Evolutionary conservation across 1,284 basidiomycete genomes (phyloP).

Genomic region (Ustilago cynodontis): DNA sequence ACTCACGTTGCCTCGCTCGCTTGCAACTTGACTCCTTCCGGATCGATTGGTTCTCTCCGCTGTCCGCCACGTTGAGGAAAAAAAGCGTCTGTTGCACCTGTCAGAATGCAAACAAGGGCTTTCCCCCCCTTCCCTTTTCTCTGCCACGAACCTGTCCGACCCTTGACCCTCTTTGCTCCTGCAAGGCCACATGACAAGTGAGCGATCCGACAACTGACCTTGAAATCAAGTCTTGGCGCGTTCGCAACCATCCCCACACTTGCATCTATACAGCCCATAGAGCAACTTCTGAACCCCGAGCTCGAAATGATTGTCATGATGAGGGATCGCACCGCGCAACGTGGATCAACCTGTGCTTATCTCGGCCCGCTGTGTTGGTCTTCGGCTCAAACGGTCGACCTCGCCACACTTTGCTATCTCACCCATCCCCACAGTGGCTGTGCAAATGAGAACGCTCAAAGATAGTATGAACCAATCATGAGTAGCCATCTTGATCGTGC

Average conservation of each 20-base stretch:
- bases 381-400: slow-evolving; percentile 5
- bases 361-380: neutral
- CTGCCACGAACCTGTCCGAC: too few species aligned
- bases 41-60: slow-evolving; percentile 7
- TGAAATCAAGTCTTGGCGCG: too few species aligned
- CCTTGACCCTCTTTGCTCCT: too few species aligned
- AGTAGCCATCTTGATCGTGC: neutral
- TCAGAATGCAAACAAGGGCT: slow-evolving; percentile 6
- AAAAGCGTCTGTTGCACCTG: slow-evolving; percentile 9
- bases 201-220: too few species aligned
- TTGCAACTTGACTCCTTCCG: neutral
- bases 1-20: neutral
- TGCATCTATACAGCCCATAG: slow-evolving; percentile 4
- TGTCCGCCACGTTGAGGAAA: too few species aligned
- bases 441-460: neutral
- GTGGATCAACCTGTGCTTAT: neutral
- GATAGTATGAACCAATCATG: slow-evolving; percentile 2
- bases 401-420: neutral
- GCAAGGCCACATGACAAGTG: slow-evolving; percentile 16
- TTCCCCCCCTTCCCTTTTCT: neutral
- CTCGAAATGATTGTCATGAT: neutral
- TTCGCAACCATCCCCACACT: neutral
- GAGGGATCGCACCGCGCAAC: too few species aligned
- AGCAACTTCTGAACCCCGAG: neutral
- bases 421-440: slow-evolving; percentile 3